Conservation (phyloP, 257 asterid species). For the Solanum lycopersicoides region DNA sequence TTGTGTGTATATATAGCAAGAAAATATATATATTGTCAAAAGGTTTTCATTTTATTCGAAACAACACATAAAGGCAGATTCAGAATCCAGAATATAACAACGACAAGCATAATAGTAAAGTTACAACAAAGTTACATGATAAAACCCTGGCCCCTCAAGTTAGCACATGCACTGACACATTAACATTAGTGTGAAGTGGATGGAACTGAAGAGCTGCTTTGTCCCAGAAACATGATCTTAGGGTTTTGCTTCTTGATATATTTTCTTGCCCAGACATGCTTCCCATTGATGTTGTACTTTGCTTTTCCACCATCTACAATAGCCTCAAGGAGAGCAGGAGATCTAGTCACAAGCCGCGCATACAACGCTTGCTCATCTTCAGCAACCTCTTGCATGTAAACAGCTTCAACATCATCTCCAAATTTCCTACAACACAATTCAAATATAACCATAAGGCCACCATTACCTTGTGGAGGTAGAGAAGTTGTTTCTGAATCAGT, state of each 20-base stretch:
- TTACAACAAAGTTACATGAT: neutral
- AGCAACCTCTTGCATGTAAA: slow-evolving; percentile 61
- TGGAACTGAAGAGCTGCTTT: neutral
- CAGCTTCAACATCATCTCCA: slow-evolving; percentile 57
- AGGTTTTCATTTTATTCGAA: neutral
- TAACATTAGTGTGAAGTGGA: neutral
- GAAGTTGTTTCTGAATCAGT: neutral
- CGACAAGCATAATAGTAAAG: neutral
- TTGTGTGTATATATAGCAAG: neutral
- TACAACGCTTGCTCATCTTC: slow-evolving; percentile 48
- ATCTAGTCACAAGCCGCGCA: slow-evolving; percentile 46
- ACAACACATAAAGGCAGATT: neutral
- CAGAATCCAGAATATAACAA: neutral
- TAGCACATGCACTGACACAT: neutral
- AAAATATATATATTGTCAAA: neutral
- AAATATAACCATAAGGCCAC: neutral
- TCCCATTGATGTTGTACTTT: slow-evolving; percentile 61
- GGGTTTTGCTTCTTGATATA: slow-evolving; percentile 21
- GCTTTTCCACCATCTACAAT: slow-evolving; percentile 43
- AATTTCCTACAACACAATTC: slow-evolving; percentile 26
- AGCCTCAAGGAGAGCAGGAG: slow-evolving; percentile 14
- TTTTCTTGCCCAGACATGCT: slow-evolving; percentile 78
- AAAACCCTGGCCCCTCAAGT: neutral
- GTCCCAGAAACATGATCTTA: neutral
- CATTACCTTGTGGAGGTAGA: neutral